These are phyloP conservation scores for Botrytis aclada DNA, from an alignment of 2,329 filamentous ascomycete genomes.

Conservation along the genomic window DNA sequence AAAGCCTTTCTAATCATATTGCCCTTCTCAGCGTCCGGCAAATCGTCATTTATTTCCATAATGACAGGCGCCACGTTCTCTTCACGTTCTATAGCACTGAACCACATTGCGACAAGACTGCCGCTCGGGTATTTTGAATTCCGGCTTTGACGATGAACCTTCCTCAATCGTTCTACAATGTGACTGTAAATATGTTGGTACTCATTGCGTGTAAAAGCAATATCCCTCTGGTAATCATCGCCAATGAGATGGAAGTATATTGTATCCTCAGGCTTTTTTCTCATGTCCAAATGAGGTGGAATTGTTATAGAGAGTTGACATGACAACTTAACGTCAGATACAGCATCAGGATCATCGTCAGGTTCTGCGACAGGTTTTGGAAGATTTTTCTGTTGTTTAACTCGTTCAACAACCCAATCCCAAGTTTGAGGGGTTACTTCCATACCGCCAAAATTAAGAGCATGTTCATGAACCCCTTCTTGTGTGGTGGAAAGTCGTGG, in stretches of 20 bases:
- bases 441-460: slow-evolving; percentile 27
- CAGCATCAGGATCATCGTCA: neutral
- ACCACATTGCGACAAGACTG: slow-evolving; percentile 16
- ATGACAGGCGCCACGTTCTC: neutral
- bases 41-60: neutral
- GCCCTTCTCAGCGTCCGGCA: neutral
- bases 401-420: neutral
- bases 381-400: neutral
- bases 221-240: slow-evolving; percentile 1
- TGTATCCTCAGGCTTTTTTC: neutral
- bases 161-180: neutral
- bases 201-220: neutral
- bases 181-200: neutral
- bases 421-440: slow-evolving; percentile 18
- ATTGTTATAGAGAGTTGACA: neutral
- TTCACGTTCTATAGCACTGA: slow-evolving; percentile 12
- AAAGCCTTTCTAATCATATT: slow-evolving; percentile 1
- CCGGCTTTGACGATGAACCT: neutral
- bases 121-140: neutral
- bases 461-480: neutral
- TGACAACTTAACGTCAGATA: neutral
- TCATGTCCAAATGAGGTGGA: neutral
- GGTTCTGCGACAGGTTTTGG: neutral
- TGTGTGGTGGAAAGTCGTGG: neutral
- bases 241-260: slow-evolving; percentile 2